These are phyloP conservation scores for Bipolaris bicolor DNA, from an alignment of 2,329 filamentous ascomycete species.

Conservation along the genomic window DNA sequence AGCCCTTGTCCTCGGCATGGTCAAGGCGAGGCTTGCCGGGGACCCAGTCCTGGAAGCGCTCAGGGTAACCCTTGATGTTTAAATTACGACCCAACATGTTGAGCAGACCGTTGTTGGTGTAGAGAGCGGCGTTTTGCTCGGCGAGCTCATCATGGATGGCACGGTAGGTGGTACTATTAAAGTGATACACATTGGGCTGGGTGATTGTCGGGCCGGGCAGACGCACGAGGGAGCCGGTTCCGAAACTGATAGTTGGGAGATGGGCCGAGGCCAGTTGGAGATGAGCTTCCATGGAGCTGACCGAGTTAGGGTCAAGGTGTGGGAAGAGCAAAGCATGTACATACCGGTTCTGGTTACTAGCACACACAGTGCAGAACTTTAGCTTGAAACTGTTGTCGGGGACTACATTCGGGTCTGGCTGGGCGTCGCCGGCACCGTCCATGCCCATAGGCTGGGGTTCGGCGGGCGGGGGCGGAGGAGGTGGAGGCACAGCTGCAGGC, in stretches of 20 bases:
- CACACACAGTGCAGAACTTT: slow-evolving; percentile 98
- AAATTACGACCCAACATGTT: slow-evolving; percentile 96
- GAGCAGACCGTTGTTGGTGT: slow-evolving; percentile 88
- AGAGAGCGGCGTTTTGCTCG: slow-evolving; percentile 82
- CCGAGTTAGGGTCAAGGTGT: slow-evolving; percentile 18
- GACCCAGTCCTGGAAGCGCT: slow-evolving; percentile 98
- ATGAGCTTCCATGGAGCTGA: slow-evolving; percentile 97
- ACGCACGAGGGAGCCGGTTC: slow-evolving; percentile 91
- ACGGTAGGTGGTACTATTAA: slow-evolving; percentile 96
- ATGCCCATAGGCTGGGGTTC: slow-evolving; percentile 44
- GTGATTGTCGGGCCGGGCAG: slow-evolving; percentile 88
- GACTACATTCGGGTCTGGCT: slow-evolving; percentile 32
- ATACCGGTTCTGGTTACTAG: slow-evolving; percentile 95
- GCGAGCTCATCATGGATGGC: slow-evolving; percentile 92
- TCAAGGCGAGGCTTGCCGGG: slow-evolving; percentile 83
- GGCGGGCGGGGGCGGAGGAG: slow-evolving; percentile 55
- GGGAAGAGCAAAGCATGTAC: slow-evolving; percentile 25
- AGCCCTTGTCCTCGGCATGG: slow-evolving; percentile 73
- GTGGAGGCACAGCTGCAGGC: slow-evolving; percentile 57
- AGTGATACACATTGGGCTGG: slow-evolving; percentile 96
- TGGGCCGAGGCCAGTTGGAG: slow-evolving; percentile 80
- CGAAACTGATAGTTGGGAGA: slow-evolving; percentile 98
- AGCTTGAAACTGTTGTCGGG: slow-evolving; percentile 74
- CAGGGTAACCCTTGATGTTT: slow-evolving; percentile 90
- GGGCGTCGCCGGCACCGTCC: slow-evolving; percentile 41